Base-by-base conservation (phyloP, 1,284 basidiomycete genomes). In the Filobasidium uniguttulatum region DNA sequence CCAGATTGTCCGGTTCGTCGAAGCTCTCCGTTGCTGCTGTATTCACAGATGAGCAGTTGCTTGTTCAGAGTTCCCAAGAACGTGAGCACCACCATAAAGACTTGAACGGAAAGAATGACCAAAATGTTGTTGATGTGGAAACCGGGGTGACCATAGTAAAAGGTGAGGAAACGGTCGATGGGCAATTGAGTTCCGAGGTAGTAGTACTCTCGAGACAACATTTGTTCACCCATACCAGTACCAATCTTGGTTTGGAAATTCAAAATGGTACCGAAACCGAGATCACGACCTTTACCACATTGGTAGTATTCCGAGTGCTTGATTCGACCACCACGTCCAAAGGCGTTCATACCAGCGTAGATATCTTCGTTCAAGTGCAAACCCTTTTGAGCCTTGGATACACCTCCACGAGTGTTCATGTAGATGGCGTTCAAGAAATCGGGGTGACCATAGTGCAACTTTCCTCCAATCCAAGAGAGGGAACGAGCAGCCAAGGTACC, bases 81-180 rank as follows among this genome's bases (percentile, higher is more conserved):
- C 34, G 91, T 81, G 76, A 96, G 82, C 79, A 66, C 48, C 36
- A 89, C 71, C 64, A 94, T 78, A 76, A 96, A 93, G 52, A 90
- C 72, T 70, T 94, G 90, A 38, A 96, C 86, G 46, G 90, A 89
- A 59, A 90, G 70, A 62, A 96, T 94, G 67, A 96, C 84, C 63
- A 98, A 76, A 76, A 97, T 97, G 70, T 99, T 99, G 77, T 99
- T 97, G 74, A 98, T 91, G 68, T 97, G 91, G 83, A 99, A 99
- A 57, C 93, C 94, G 46, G 94, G 93, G 72, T 98, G 93, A 46
- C 88, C 93, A 67, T 98, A 98, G 75, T 98, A 98, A 78, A 97
- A 98, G 48, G 93, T 97, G 65, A 98, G 74, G 83, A 98, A 98
- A 47, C 94, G 83, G 67, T 98, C 94, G 67, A 96, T 82, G 35